Evolutionary conservation across 2,329 filamentous ascomycete genomes (phyloP).

Genomic region (Juglanconis sp.): DNA sequence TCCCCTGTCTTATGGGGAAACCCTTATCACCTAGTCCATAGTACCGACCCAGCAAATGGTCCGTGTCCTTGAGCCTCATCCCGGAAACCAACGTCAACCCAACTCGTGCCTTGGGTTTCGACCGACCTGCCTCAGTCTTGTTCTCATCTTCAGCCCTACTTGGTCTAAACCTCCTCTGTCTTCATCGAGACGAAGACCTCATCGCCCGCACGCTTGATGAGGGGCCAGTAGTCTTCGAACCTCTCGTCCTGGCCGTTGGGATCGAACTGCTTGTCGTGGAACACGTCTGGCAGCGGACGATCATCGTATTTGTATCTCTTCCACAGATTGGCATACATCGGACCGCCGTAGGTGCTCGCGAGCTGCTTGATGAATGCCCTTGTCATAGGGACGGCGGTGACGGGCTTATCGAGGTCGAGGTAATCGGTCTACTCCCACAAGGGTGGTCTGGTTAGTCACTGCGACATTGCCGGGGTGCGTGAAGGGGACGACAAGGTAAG

Average conservation of each 20-base stretch:
- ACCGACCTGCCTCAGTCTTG: too few species aligned
- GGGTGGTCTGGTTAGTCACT: neutral
- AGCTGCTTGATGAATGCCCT: neutral
- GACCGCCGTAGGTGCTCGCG: neutral
- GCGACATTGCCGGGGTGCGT: neutral
- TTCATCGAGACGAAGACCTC: neutral
- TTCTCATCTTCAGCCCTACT: too few species aligned
- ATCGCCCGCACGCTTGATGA: neutral
- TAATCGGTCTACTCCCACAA: neutral
- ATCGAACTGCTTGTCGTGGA: neutral
- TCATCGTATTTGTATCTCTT: neutral
- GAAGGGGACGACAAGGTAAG: too few species aligned
- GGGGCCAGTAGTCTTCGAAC: neutral
- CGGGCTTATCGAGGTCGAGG: neutral
- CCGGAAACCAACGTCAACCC: too few species aligned
- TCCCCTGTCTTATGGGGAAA: too few species aligned
- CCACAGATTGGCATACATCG: neutral
- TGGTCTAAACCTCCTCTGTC: too few species aligned
- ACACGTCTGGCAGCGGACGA: neutral
- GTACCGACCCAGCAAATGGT: too few species aligned
- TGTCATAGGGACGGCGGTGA: neutral
- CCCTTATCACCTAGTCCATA: too few species aligned
- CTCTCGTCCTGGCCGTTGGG: neutral
- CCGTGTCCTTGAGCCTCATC: too few species aligned
- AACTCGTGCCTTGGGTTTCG: too few species aligned